These are phyloP conservation scores for Salix koriyanagi DNA, from an alignment of 345 rosid species.

Conservation along the genomic window DNA sequence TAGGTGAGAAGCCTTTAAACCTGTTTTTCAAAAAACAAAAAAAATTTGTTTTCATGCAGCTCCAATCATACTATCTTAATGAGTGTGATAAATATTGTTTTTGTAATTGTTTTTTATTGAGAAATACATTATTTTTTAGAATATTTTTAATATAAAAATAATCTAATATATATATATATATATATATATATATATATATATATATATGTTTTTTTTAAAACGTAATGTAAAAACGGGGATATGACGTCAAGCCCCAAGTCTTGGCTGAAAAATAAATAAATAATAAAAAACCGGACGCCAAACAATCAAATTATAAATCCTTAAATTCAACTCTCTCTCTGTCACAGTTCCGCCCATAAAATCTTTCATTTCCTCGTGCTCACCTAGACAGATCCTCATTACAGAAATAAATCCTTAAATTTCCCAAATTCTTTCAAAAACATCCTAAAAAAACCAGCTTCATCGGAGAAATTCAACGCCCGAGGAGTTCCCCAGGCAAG, in stretches of 20 bases:
- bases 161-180: too few species aligned
- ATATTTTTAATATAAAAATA: too few species aligned
- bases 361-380: neutral
- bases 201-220: too few species aligned
- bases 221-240: too few species aligned
- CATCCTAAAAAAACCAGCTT: neutral
- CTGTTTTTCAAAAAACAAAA: too few species aligned
- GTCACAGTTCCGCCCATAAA: neutral
- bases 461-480: neutral
- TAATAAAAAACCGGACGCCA: neutral
- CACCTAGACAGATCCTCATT: neutral
- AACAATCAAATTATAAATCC: neutral
- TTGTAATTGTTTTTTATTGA: too few species aligned
- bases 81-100: too few species aligned
- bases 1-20: too few species aligned
- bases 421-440: neutral
- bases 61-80: too few species aligned
- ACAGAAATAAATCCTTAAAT: neutral
- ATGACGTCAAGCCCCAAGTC: neutral
- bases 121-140: too few species aligned
- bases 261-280: neutral
- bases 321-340: neutral
- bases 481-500: neutral
- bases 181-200: too few species aligned
- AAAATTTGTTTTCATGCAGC: too few species aligned